Evolutionary conservation across 176 grass and related monocot species (phyloP).

Genomic region (Rhynchospora pubera): DNA sequence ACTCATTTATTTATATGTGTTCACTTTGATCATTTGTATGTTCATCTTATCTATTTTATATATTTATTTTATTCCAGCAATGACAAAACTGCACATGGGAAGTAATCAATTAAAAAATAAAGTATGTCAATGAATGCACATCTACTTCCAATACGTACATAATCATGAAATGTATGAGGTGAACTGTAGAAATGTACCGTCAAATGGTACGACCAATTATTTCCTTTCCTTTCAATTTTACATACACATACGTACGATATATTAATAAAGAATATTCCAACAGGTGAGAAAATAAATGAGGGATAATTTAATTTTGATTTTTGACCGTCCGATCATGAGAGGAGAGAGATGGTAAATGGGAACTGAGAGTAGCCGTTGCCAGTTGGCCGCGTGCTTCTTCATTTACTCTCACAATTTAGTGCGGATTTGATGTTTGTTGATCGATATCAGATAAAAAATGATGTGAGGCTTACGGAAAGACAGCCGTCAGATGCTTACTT

Average conservation of each 20-base stretch:
- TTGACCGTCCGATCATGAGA: no score
- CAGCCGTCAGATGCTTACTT: background rate
- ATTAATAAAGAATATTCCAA: no score
- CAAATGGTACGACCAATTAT: background rate
- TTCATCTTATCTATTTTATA: no score
- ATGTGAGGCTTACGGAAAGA: background rate
- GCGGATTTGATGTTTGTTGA: background rate
- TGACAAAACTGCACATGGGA: no score
- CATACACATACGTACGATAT: no score
- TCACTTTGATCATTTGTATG: no score
- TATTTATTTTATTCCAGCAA: no score
- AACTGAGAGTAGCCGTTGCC: background rate
- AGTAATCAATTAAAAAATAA: no score
- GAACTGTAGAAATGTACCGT: background rate
- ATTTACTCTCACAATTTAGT: background rate
- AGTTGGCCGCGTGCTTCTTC: background rate
- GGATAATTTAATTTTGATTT: no score
- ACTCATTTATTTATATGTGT: no score
- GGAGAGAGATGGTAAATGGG: background rate
- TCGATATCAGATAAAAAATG: background rate
- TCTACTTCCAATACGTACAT: background rate
- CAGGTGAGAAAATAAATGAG: no score
- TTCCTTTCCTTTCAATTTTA: background rate
- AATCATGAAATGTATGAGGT: background rate
- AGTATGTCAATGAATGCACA: no score